Base-by-base conservation (phyloP, 805 yeast species). In the Starmerella lactis-condensi region DNA sequence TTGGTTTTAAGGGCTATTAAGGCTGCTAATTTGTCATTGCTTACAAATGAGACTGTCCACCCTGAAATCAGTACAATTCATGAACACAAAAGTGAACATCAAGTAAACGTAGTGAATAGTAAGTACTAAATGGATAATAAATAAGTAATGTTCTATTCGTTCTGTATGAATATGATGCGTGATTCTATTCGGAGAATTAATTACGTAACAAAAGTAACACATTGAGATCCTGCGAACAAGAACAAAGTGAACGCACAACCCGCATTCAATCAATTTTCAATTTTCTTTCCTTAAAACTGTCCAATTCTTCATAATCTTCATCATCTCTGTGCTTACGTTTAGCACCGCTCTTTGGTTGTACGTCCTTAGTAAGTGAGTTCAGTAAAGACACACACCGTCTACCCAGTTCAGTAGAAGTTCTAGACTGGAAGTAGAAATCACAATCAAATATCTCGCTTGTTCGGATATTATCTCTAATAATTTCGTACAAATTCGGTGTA, bases 301-400 rank as follows among this genome's bases (percentile, higher is more conserved):
- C n/a, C n/a, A n/a, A n/a, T n/a, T n/a, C n/a, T n/a, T n/a, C n/a
- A n/a, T n/a, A n/a, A n/a, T n/a, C n/a, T n/a, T n/a, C n/a, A n/a
- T n/a, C n/a, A n/a, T n/a, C n/a, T n/a, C n/a, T n/a, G n/a, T n/a
- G n/a, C n/a, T n/a, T n/a, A n/a, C n/a, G n/a, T n/a, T n/a, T n/a
- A n/a, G n/a, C n/a, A n/a, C n/a, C n/a, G n/a, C n/a, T n/a, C n/a
- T n/a, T n/a, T n/a, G n/a, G n/a, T n/a, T n/a, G n/a, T n/a, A n/a
- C n/a, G n/a, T 89, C 98, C 43, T 72, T 69, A 32, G 73, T 66
- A 24, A 89, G 62, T 44, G 82, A 70, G 9, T 72, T 69, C 34
- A 89, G 58, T 41, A 85, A 58, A 1, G 94, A 77, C 24, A 68
- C 65, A 42, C 93, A 75, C 42, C 98, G 65, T 52, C 96, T 67